A percentile compares a stretch with the other conserved stretches of the same genome.
Evolutionary conservation across 345 rosid genomes (phyloP).

Genomic region (Salix viminalis): DNA sequence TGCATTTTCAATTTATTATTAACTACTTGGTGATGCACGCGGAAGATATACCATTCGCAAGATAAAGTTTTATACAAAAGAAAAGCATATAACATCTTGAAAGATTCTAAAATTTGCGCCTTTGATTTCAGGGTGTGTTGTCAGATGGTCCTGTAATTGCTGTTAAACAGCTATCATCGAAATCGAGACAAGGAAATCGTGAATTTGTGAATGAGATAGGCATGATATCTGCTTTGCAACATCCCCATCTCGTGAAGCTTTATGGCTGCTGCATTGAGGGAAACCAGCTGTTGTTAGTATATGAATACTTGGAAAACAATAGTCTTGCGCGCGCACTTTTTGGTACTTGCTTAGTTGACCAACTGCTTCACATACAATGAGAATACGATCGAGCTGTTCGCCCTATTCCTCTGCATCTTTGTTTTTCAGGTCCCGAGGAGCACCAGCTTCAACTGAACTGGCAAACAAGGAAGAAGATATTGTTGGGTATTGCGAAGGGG

Average conservation of each 20-base stretch:
- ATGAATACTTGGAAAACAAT: conserved; percentile 66
- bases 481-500: conserved; percentile 52
- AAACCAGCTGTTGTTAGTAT: conserved; percentile 51
- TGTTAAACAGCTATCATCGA: conserved; percentile 65
- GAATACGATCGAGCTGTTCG: background rate
- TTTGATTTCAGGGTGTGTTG: conserved; percentile 45
- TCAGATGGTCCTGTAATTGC: conserved; percentile 55
- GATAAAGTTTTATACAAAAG: too few relatives aligned
- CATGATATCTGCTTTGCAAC: conserved; percentile 68
- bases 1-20: background rate
- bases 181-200: conserved; percentile 66
- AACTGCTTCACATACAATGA: background rate
- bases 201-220: conserved; percentile 67
- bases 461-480: conserved; percentile 49
- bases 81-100: background rate
- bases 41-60: background rate
- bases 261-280: conserved; percentile 63
- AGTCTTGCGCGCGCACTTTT: conserved; percentile 63
- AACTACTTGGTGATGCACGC: too few relatives aligned
- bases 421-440: conserved; percentile 36
- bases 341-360: conserved; percentile 24
- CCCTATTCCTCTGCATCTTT: background rate
- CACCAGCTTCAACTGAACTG: conserved; percentile 45
- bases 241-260: conserved; percentile 60
- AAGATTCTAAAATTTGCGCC: background rate